Base-by-base conservation (phyloP, 192 early-diverging fungal species). In the Coemansia sp. region DNA sequence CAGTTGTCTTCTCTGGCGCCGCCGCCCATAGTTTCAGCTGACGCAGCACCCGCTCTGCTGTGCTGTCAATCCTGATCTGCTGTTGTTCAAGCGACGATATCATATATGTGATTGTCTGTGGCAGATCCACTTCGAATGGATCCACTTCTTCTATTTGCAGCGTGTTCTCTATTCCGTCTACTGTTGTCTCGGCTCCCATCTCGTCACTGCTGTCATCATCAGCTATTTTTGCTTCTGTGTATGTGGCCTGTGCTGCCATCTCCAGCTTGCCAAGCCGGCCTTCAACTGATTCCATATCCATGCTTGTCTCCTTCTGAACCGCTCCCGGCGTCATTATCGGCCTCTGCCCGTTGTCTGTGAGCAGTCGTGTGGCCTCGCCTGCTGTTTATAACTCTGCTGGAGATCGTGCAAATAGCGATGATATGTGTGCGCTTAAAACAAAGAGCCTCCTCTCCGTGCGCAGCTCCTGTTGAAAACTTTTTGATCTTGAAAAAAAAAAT, bases 91-190 rank as follows among this genome's bases (percentile, higher is more conserved):
- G 4, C 57, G 58, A 65, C 38, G 47, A 1, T 0, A n/a, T 44
- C 22, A 80, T 30, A 10, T 47, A 24, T 10, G 21, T 2, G 28
- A 74, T 68, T 2, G 72, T 60, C n/a, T 25, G 49, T 23, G 77
- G 77, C 34, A 80, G 65, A n/a, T 80, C 77, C 16, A 74, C 55
- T 64, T 68, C 74, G 38, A 80, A 58, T 30, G 77, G 77, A 68
- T 80, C 77, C 28, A 74, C 52, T 30, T 70, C 77, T 5, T 18
- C 41, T 50, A 80, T 68, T 21, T 49, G 56, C 28, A 71, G 59
- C 48, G 49, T 49, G 19, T 58, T 58, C 9, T 56, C 60, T 48
- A 69, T 56, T 24, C 53, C 56, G 49, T 27, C 48, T 7, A 19
- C 8, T 18, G 10, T 26, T 54, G 19, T 23, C 24, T 30, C 47